A percentile compares a stretch with the other conserved stretches of the same genome.
Conservation (phyloP, 371 early-diverging fungal genomes). For the Funneliformis caledonium region DNA sequence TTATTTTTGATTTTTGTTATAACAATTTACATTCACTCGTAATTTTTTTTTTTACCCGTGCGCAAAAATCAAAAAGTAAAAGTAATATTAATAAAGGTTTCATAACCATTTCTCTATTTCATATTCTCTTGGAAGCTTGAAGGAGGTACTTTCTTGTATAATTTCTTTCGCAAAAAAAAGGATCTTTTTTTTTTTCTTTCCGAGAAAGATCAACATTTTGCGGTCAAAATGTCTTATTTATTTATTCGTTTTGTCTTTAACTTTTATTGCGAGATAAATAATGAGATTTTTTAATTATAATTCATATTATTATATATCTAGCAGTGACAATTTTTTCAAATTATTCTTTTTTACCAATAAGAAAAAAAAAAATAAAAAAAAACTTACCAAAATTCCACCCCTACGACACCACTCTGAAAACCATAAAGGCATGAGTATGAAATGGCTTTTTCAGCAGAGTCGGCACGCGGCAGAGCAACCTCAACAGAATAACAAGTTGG, state of each 20-base stretch:
- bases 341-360: background rate
- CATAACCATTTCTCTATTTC: background rate
- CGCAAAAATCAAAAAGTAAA: too few species aligned
- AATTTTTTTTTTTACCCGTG: too few species aligned
- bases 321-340: background rate
- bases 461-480: conserved; percentile 21
- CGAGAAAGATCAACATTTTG: too few species aligned
- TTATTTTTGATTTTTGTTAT: too few species aligned
- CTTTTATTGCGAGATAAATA: background rate
- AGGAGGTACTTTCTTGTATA: background rate
- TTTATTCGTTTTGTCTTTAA: background rate
- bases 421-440: conserved; percentile 8
- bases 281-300: background rate
- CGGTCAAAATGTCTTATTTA: background rate
- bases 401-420: background rate
- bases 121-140: background rate
- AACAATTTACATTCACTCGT: too few species aligned
- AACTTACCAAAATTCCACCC: conserved; percentile 3
- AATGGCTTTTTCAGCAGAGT: conserved; percentile 28
- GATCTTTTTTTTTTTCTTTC: too few species aligned
- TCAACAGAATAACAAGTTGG: conserved; percentile 1
- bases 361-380: background rate
- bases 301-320: background rate
- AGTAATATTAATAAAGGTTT: too few species aligned
- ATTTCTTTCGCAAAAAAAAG: background rate